Evolutionary conservation across 331 rosid genomes (phyloP).

Genomic region (Erythrophleum ivorense): DNA sequence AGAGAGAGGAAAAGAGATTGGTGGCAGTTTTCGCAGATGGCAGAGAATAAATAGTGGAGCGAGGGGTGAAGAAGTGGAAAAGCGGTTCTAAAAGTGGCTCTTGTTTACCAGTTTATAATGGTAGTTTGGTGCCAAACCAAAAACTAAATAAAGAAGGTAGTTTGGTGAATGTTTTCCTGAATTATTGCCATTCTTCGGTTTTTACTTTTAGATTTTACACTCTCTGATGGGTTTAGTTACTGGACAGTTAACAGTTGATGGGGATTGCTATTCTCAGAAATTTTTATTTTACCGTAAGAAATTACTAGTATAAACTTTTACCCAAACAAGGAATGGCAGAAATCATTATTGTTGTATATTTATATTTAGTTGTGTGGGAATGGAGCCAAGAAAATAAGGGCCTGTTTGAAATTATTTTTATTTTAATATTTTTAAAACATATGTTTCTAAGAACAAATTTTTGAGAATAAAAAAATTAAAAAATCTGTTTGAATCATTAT

Average conservation of each 20-base stretch:
- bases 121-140: not conserved
- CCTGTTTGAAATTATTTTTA: too few species aligned
- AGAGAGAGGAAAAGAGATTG: not conserved
- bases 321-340: not conserved
- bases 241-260: too few species aligned
- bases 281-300: too few species aligned
- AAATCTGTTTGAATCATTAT: too few species aligned
- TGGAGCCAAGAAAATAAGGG: too few species aligned
- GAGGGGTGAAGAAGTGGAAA: not conserved
- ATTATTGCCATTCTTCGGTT: not conserved
- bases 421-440: too few species aligned
- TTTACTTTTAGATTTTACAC: not conserved
- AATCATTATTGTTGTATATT: not conserved
- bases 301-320: too few species aligned
- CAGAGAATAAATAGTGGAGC: not conserved
- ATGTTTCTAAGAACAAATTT: too few species aligned
- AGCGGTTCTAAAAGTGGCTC: not conserved
- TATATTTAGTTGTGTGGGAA: too few species aligned
- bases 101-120: not conserved
- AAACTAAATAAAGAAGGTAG: not conserved
- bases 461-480: too few species aligned
- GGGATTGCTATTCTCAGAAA: too few species aligned
- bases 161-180: not conserved
- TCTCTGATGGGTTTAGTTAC: too few species aligned
- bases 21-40: not conserved